Conservation (phyloP, 345 rosid species). For the Geranium brycei region DNA sequence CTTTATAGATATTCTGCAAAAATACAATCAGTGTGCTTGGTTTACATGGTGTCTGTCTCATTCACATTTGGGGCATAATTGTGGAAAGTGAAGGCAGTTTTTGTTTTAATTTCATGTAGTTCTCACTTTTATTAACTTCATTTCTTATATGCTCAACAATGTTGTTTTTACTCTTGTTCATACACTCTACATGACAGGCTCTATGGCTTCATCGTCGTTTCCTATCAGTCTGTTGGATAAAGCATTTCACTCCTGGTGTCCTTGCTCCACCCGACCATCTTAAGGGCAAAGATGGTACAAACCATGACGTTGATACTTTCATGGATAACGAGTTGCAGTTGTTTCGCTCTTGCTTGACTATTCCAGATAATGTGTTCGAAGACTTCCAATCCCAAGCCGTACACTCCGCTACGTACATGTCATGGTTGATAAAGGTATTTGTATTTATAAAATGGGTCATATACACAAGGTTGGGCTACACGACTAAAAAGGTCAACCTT, state of each 20-base stretch:
- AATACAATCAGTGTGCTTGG: too few relatives aligned
- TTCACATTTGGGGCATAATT: too few relatives aligned
- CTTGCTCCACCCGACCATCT: constrained; percentile 9
- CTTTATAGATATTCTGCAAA: too few relatives aligned
- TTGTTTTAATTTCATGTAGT: too few relatives aligned
- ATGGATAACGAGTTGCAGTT: constrained; percentile 49
- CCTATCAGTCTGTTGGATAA: constrained; percentile 46
- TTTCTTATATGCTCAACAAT: background rate
- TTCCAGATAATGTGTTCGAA: constrained; percentile 45
- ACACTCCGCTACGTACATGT: constrained; percentile 41
- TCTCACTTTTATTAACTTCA: background rate
- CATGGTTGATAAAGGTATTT: constrained; percentile 66
- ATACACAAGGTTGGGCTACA: too few relatives aligned
- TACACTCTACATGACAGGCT: constrained; percentile 31
- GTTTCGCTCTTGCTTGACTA: constrained; percentile 30
- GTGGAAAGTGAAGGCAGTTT: too few relatives aligned
- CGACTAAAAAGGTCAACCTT: too few relatives aligned
- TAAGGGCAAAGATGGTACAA: constrained; percentile 13
- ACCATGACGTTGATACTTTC: constrained; percentile 19
- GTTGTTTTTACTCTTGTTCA: background rate
- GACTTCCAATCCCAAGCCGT: constrained; percentile 57
- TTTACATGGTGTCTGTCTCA: too few relatives aligned
- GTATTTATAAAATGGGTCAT: too few relatives aligned
- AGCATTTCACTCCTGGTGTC: constrained; percentile 20
- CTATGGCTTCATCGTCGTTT: constrained; percentile 80